Evolutionary conservation across 2,329 filamentous ascomycete genomes (phyloP), one percentile per base, ranked within the genome.

Genomic region (Lanzia echinophila): DNA sequence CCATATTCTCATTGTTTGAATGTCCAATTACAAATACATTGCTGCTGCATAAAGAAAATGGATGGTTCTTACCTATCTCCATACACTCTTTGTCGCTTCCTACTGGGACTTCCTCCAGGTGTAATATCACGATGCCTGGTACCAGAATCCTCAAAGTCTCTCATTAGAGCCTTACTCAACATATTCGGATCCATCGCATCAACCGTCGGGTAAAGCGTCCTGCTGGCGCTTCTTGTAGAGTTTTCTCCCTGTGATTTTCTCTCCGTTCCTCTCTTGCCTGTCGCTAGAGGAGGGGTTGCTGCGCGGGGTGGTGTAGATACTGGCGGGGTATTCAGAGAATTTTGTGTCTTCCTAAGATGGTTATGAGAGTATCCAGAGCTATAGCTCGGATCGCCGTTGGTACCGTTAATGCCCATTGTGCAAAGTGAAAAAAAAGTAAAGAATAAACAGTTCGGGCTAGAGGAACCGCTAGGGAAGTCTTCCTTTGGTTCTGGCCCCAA

Each of bases 1-100:
- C 11, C 34, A 36, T 13, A 36, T 36, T 4, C 12, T 5, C 11
- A 13, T n/a, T 5, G 15, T 10, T 36, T 36, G 34, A 13, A 36
- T 13, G 11, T 4, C 34, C 13, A 15, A 28, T 28, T 28, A 4
- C 4, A 28, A 28, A 28, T 28, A 4, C 24, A 28, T 28, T 28
- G 24, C 24, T 8, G 8, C 8, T 28, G 24, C 31, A 15, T 19
- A 12, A 13, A 34, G 19, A 3, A 15, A 41, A 20, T 47, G 42
- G 41, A 41, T 28, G 12, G 19, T 53, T 55, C 67, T 68, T 61
- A 69, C 67, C 77, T 74, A 59, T 80, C 77, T 49, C 81, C 82
- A 65, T 87, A 85, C 17, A 86, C 73, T 58, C 83, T 75, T 68
- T 85, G 83, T 59, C 83, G 76, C 70, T 88, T 88, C 57, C 84